Conservation (phyloP, 768 basidiomycete species). For the Kwoniella europaea region DNA sequence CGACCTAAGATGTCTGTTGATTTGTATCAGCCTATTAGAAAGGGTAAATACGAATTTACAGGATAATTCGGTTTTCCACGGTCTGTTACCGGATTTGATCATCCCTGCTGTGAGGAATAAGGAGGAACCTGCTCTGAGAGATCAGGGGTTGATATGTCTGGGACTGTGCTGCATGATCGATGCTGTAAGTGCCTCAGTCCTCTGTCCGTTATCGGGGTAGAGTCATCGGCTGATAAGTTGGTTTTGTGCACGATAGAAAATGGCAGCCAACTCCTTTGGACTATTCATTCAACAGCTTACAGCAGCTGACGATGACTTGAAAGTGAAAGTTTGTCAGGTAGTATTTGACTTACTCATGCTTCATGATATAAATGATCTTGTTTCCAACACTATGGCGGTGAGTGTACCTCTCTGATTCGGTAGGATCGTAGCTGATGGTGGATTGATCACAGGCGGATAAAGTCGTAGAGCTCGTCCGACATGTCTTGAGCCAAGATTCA, state of each 20-base stretch:
- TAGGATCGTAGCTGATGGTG: constrained; percentile 1
- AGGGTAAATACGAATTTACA: constrained; percentile 72
- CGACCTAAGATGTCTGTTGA: constrained; percentile 73
- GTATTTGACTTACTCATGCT: constrained; percentile 87
- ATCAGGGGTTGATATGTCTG: constrained; percentile 77
- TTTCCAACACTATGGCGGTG: constrained; percentile 51
- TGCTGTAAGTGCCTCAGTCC: constrained; percentile 40
- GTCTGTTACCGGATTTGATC: constrained; percentile 77
- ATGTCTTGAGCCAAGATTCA: constrained; percentile 67
- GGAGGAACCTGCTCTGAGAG: constrained; percentile 73
- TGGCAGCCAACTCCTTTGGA: constrained; percentile 69
- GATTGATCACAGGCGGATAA: constrained; percentile 59
- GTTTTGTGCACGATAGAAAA: constrained; percentile 51
- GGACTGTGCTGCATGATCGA: constrained; percentile 85
- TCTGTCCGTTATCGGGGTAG: no score
- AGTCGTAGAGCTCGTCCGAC: constrained; percentile 71
- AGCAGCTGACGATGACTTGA: constrained; percentile 68
- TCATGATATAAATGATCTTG: constrained; percentile 67
- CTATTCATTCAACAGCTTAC: constrained; percentile 80
- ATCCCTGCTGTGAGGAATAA: constrained; percentile 88
- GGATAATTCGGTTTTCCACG: constrained; percentile 73
- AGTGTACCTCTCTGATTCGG: constrained; percentile 16
- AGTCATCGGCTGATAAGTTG: background rate
- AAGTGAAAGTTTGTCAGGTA: constrained; percentile 73
- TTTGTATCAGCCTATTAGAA: constrained; percentile 84